A percentile compares a stretch with the other conserved stretches of the same genome.
Evolutionary conservation across 371 early-diverging fungal genomes (phyloP).

Genomic region (Mortierella sp.): DNA sequence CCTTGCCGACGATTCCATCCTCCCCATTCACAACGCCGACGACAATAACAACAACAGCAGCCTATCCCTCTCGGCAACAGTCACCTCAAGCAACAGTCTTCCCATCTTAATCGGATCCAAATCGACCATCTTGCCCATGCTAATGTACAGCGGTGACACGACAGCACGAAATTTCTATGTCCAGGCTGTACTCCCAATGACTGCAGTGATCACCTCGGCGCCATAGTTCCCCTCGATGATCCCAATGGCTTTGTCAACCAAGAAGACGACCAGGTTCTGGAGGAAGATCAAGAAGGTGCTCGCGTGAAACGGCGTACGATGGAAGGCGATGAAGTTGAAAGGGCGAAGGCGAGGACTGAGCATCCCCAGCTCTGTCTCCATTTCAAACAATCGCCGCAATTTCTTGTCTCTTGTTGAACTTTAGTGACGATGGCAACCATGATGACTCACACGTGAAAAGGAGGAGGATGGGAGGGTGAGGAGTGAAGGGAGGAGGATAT

Average conservation of each 20-base stretch:
- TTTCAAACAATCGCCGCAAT: no score
- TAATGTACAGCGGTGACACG: not conserved
- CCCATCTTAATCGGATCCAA: not conserved
- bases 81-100: not conserved
- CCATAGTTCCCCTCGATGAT: not conserved
- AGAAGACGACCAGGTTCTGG: not conserved
- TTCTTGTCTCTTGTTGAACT: no score
- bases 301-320: not conserved
- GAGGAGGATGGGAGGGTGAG: not conserved
- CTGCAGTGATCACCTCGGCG: not conserved
- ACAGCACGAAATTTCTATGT: not conserved
- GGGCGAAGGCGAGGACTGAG: not conserved
- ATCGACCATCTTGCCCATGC: not conserved
- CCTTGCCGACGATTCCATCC: no score
- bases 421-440: no score
- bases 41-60: not conserved
- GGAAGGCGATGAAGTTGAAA: not conserved
- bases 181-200: not conserved
- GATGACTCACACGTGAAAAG: not conserved
- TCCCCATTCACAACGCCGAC: not conserved
- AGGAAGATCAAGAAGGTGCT: not conserved
- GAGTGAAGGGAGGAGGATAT: no score
- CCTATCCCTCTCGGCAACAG: not conserved
- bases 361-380: no score
- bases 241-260: not conserved